A percentile compares a stretch with the other conserved stretches of the same genome.
These are phyloP conservation scores for Schrenkiella parvula DNA, from an alignment of 345 rosid species.

Conservation along the genomic window DNA sequence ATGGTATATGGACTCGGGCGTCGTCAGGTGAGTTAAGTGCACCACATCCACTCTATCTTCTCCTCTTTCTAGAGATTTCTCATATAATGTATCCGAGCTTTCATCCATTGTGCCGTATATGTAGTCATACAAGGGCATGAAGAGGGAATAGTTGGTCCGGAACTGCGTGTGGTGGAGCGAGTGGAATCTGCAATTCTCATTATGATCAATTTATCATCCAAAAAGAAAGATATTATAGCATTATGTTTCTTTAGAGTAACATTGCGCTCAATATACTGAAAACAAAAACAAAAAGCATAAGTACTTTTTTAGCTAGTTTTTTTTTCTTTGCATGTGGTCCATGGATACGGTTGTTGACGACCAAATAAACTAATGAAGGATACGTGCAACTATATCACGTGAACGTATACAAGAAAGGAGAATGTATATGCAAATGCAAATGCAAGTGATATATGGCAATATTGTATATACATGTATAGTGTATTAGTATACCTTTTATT, in stretches of 20 bases:
- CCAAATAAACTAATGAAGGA: neutral
- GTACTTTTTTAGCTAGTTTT: no score
- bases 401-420: neutral
- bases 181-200: conserved; percentile 41
- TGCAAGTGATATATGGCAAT: neutral
- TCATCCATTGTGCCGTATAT: conserved; percentile 49
- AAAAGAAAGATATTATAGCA: neutral
- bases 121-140: conserved; percentile 65
- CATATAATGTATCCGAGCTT: conserved; percentile 32
- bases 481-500: neutral
- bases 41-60: conserved; percentile 61
- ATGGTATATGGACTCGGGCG: conserved; percentile 61
- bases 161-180: conserved; percentile 67
- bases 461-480: neutral
- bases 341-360: conserved; percentile 2
- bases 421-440: neutral
- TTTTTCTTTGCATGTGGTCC: conserved; percentile 9
- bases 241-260: neutral
- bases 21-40: conserved; percentile 59
- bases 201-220: neutral
- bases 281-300: neutral
- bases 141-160: conserved; percentile 56
- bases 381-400: conserved; percentile 1
- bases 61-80: conserved; percentile 36
- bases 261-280: neutral